A percentile compares a stretch with the other conserved stretches of the same genome.
These are phyloP conservation scores for Rasamsonia emersonii DNA, from an alignment of 2,329 filamentous ascomycete genomes.

Conservation along the genomic window DNA sequence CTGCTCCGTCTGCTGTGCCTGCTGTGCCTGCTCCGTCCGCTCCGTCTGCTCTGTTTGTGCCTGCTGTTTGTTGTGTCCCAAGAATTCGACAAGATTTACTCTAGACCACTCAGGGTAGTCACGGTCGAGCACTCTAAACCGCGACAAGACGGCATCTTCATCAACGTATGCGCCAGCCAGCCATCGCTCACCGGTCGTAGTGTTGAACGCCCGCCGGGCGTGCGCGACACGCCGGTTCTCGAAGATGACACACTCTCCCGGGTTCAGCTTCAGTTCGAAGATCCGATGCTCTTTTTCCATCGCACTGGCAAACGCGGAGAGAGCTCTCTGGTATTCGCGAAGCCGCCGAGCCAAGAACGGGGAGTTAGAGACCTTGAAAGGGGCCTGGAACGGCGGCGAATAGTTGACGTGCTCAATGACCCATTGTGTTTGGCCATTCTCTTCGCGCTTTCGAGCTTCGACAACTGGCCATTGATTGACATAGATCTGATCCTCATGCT, in stretches of 20 bases:
- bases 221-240: conserved; percentile 82
- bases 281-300: conserved; percentile 53
- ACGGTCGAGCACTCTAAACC: conserved; percentile 31
- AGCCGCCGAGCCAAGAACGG: conserved; percentile 11
- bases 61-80: too few relatives aligned
- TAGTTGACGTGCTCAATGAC: conserved; percentile 49
- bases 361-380: conserved; percentile 25
- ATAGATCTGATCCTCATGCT: conserved; percentile 57
- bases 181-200: conserved; percentile 59
- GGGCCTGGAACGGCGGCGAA: conserved; percentile 72
- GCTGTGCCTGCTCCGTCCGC: too few relatives aligned
- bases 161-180: conserved; percentile 79
- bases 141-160: conserved; percentile 50
- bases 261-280: conserved; percentile 63
- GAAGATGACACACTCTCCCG: conserved; percentile 89
- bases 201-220: conserved; percentile 67
- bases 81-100: too few relatives aligned
- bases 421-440: conserved; percentile 6
- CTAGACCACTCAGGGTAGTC: background rate
- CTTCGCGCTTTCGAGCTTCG: conserved; percentile 16
- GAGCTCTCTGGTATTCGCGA: conserved; percentile 34
- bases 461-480: conserved; percentile 50
- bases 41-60: too few relatives aligned
- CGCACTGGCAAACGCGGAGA: conserved; percentile 49
- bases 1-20: too few relatives aligned